Evolutionary conservation across 1,139 yeast species (phyloP).

Genomic region (Taphrina communis): DNA sequence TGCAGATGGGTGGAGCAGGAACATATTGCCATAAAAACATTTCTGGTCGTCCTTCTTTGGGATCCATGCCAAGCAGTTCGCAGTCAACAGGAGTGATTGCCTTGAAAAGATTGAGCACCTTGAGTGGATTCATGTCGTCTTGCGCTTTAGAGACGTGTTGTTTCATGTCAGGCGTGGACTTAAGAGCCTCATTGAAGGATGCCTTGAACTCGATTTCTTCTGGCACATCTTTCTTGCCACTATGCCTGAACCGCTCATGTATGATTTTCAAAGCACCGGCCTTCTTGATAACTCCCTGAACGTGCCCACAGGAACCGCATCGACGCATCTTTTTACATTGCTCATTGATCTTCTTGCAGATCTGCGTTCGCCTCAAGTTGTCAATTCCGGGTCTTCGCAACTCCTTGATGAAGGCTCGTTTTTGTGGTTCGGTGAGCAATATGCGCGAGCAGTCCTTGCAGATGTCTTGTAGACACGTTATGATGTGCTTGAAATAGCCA

Average conservation of each 20-base stretch:
- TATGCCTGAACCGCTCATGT: constrained; percentile 95
- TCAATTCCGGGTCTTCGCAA: constrained; percentile 87
- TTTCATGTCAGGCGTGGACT: constrained; percentile 85
- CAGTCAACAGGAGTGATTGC: constrained; percentile 86
- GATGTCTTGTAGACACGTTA: constrained; percentile 84
- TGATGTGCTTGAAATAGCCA: constrained; percentile 92
- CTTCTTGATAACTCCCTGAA: constrained; percentile 96
- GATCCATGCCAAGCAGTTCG: constrained; percentile 88
- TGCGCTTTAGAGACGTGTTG: constrained; percentile 83
- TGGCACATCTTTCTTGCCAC: constrained; percentile 84
- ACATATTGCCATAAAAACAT: constrained; percentile 95
- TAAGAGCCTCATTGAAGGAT: constrained; percentile 70
- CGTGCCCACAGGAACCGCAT: constrained; percentile 82
- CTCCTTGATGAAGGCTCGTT: constrained; percentile 72
- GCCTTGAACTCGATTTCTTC: constrained; percentile 84
- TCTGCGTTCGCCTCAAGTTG: constrained; percentile 87
- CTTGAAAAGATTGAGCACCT: constrained; percentile 83
- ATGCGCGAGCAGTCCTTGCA: constrained; percentile 89
- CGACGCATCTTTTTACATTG: constrained; percentile 95
- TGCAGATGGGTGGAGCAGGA: constrained; percentile 99
- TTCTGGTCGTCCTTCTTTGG: constrained; percentile 93
- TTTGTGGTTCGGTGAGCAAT: constrained; percentile 72
- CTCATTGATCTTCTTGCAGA: constrained; percentile 78
- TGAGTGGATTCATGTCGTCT: constrained; percentile 93
- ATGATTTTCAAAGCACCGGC: constrained; percentile 95